Evolutionary conservation across 306 rosid species (phyloP), one percentile per base, ranked within the genome.

Genomic region (Sophora flavescens): DNA sequence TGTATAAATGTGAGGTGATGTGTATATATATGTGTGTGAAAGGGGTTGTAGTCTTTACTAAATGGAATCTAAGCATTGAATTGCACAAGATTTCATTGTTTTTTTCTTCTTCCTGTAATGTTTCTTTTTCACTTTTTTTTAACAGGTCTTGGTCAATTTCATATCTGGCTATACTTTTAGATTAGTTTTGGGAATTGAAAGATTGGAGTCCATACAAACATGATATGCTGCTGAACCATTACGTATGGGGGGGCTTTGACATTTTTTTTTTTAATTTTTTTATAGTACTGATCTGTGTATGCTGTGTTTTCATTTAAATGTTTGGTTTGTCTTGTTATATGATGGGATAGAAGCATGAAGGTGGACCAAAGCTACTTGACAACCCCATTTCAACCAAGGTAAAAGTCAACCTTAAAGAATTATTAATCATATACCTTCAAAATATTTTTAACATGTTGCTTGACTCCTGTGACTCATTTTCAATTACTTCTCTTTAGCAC

Each of bases 341-440:
- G 87, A 86, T 83, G 84, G 80, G 87, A 88, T 66, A 70, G 87
- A 78, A 78, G 83, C 80, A 70, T 74, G 80, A 71, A 77, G 71
- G 68, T 86, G 79, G 89, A 90, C 92, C 93, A 76, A 76, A 68
- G 77, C 86, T 73, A 81, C 85, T 85, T 82, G 87, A 80, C 77
- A 67, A 81, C 64, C 68, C 57, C 60, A 82, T 81, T 88, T 85
- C 87, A 89, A 84, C 88, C 56, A 81, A 74, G 79, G 82, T 82
- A 86, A 72, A 70, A 84, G 97, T 91, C 93, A 89, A 89, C 96
- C 87, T 80, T 86, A 84, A 86, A 85, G 77, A 89, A 87, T 69
- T 80, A 58, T 51, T 67, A 38, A 30, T 81, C 42, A 30, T 47
- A 57, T 54, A 72, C 50, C 44, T 62, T 44, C 53, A 78, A 42